These are phyloP conservation scores for Choiromyces venosus DNA, from an alignment of 495 filamentous ascomycete genomes.

Conservation along the genomic window DNA sequence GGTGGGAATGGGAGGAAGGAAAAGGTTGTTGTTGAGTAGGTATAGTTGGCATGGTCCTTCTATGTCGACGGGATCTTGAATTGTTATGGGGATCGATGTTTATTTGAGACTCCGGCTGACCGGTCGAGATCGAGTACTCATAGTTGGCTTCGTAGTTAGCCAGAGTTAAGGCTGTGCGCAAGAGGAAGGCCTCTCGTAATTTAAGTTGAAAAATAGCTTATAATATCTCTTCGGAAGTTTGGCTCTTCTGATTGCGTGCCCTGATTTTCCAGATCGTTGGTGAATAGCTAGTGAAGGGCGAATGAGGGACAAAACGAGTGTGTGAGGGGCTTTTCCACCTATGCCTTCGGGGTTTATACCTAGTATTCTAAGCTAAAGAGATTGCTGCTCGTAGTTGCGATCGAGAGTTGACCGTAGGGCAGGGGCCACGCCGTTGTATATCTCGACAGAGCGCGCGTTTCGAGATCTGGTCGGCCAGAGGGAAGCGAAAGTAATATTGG, in stretches of 20 bases:
- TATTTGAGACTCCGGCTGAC: constrained; percentile 38
- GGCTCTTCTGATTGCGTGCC: constrained; percentile 7
- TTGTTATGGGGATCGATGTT: constrained; percentile 39
- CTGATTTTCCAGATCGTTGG: constrained; percentile 31
- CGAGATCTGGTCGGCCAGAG: constrained; percentile 36
- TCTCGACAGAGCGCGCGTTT: constrained; percentile 34
- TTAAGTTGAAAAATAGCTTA: constrained; percentile 19
- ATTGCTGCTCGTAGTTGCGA: constrained; percentile 39
- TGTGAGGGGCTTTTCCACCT: constrained; percentile 36
- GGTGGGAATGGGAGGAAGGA: constrained; percentile 35
- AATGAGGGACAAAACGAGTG: constrained; percentile 30
- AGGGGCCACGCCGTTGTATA: constrained; percentile 40
- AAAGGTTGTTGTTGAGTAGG: constrained; percentile 37
- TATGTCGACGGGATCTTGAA: constrained; percentile 38
- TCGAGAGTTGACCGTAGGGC: constrained; percentile 38
- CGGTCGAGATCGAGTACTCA: constrained; percentile 39
- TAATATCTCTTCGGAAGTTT: not conserved
- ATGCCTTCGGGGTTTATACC: constrained; percentile 35
- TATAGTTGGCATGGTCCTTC: constrained; percentile 36
- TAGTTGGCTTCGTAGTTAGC: constrained; percentile 38
- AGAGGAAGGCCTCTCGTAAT: constrained; percentile 38
- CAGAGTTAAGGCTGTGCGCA: constrained; percentile 36
- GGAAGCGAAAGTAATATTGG: constrained; percentile 32
- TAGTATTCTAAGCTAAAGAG: constrained; percentile 30
- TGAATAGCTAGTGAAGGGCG: constrained; percentile 19